Evolutionary conservation across 257 asterid genomes (phyloP), one percentile per base, ranked within the genome.

Genomic region (Salvia hispanica): DNA sequence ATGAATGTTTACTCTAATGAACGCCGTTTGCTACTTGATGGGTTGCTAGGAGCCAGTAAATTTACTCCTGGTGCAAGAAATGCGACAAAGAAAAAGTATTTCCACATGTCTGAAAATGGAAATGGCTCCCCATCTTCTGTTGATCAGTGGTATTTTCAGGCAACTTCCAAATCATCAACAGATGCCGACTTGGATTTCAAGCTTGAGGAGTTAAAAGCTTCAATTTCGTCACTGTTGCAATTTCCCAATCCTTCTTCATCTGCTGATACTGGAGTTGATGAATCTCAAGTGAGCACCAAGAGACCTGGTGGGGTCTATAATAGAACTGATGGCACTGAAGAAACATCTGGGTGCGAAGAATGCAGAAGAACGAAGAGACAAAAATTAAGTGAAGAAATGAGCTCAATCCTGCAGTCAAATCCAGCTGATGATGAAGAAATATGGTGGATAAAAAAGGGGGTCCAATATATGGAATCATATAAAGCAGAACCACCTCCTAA

Each of bases 371-470:
- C 67, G 63, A 95, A 95, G 81, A 84, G 95, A 66, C 97, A 87
- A 78, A 95, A 85, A 79, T 56, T 86, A 71, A 77, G 87, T 58
- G 99, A 86, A 72, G 97, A 88, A 31, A 72, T 78, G 71, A 77
- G 87, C 80, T 78, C 84, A 11, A 72, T 79, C 59, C 37, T 70
- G 58, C 91, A 81, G 80, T 73, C 82, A 34, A 78, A 63, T 85
- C 74, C 74, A 60, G 75, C 69, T 55, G 98, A 89, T 28, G 96
- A 87, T 51, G 98, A 90, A 62, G 99, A 94, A 21, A 48, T 71
- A 42, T 95, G 99, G 99, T 95, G 99, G 99, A 77, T 74, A 60
- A 89, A 85, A 74, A 89, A 83, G 82, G 95, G 95, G 66, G 77
- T 78, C 61, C 90, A 91, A 72, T 73, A 84, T 46, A 69, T 79